Evolutionary conservation across 2,329 filamentous ascomycete species (phyloP), one percentile per base, ranked within the genome.

Genomic region (Drechslerella coelobrocha): DNA sequence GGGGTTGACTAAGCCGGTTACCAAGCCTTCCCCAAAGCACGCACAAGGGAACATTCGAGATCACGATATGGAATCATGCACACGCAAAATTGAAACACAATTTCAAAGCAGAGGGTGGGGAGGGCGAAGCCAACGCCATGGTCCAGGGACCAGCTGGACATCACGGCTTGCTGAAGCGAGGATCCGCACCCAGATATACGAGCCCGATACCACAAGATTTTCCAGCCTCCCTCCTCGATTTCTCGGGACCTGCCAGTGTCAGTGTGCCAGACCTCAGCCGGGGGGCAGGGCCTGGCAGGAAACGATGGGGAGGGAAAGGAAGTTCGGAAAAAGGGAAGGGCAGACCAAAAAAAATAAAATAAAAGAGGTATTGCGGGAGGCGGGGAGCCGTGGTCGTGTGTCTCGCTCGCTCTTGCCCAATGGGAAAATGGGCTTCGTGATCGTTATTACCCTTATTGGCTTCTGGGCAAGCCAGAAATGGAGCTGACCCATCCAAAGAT

Each of bases 81-180:
- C 29, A 34, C 29, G 7, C 29, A 34, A 5, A 10, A 10, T 10
- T 39, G 34, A 39, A 39, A 39, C 34, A n/a, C 12, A 39, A 14
- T 39, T 39, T 39, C 34, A 29, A 37, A 61, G 41, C 21, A 56
- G 27, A 51, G 23, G 56, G 54, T 45, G 41, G 55, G 31, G 48
- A 57, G 37, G 65, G 52, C 57, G 45, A 57, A 61, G 57, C 65
- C 65, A 69, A 69, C 52, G 27, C 65, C 65, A 69, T 69, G 65
- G 65, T 53, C 65, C 65, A 61, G 65, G 65, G 57, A 69, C 65
- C 57, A 66, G 52, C 39, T 29, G 48, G 57, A 69, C 59, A 69
- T 69, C 48, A 59, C 65, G 57, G 53, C 57, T 57, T 69, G 65
- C 65, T 62, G 57, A 69, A 69, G 65, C 65, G 65, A 69, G 53